Base-by-base conservation (phyloP, 192 early-diverging fungal genomes). In the Gonapodya sp. region DNA sequence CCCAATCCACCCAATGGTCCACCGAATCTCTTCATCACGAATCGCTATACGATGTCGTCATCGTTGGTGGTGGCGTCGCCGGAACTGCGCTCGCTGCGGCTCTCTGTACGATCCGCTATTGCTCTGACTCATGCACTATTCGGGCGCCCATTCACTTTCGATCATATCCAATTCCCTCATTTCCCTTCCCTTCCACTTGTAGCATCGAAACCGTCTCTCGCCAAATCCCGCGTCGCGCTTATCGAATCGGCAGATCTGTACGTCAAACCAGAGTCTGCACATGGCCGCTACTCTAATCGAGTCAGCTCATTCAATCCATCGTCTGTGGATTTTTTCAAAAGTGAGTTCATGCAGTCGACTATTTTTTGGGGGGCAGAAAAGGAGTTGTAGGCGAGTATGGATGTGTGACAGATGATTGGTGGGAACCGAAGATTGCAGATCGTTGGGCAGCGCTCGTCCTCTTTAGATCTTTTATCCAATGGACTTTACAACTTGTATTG, bases 51-150 rank as follows among this genome's bases (percentile, higher is more conserved):
- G 95, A 98, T 81, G 87, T 98, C 34, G 92, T 93, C 35, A 93
- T 98, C 83, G 92, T 98, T 18, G 96, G 96, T 24, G 95, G 95
- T 34, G 96, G 96, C 30, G 91, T 95, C 35, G 91, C 94, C 14
- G 96, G 96, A 36, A 93, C 91, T n/a, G 92, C 96, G 2, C 84
- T 96, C 35, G 95, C 95, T 0, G 90, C 89, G 77, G 89, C 92
- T 31, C 87, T 98, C 78, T 90, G 92, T 94, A 84, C 72, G 87
- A n/a, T n/a, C n/a, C n/a, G n/a, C n/a, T n/a, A n/a, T n/a, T n/a
- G n/a, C 37, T 8, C 33, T 34, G 30, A 78, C 14, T 36, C 0
- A 36, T 46, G 64, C 18, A 30, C 34, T 30, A 0, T n/a, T 1
- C 34, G 31, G 35, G 73, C 80, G 73, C 73, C 37, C 35, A 36